A percentile compares a stretch with the other conserved stretches of the same genome.
These are phyloP conservation scores for Heliamphora pulchella DNA, from an alignment of 179 eudicot genomes.

Conservation along the genomic window DNA sequence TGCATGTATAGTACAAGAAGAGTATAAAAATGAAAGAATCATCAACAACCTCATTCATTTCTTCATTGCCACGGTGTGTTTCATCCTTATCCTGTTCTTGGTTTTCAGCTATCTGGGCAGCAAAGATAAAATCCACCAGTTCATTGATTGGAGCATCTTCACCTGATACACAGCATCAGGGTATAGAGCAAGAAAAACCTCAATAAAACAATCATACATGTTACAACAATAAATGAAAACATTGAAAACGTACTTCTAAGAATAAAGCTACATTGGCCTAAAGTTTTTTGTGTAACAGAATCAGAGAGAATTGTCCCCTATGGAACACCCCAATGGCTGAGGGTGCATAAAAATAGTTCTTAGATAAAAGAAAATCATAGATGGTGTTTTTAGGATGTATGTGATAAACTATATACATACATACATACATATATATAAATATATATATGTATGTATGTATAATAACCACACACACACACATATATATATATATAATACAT, in stretches of 20 bases:
- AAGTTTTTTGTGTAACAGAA: not conserved
- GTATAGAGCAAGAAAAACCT: not conserved
- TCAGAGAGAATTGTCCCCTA: not conserved
- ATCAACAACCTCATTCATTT: conserved; percentile 45
- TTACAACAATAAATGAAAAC: not conserved
- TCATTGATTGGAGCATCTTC: conserved; percentile 57
- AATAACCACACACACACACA: too few species aligned
- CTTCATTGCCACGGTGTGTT: conserved; percentile 25
- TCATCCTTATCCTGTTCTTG: conserved; percentile 31
- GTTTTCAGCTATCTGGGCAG: conserved; percentile 70
- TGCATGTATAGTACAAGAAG: not conserved
- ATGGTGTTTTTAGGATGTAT: not conserved
- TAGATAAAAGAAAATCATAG: not conserved
- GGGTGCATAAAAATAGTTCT: not conserved
- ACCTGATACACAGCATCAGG: conserved; percentile 40
- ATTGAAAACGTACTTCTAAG: not conserved
- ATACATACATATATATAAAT: too few species aligned
- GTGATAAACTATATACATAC: too few species aligned
- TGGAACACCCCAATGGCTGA: not conserved
- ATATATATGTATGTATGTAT: too few species aligned
- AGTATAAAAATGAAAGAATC: not conserved
- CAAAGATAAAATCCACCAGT: conserved; percentile 78
- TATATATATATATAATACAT: too few species aligned
- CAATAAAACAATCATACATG: conserved; percentile 1
- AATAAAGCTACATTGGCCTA: not conserved